Evolutionary conservation across 2,329 filamentous ascomycete species (phyloP), one percentile per base, ranked within the genome.

Genomic region (Alternaria triticina): DNA sequence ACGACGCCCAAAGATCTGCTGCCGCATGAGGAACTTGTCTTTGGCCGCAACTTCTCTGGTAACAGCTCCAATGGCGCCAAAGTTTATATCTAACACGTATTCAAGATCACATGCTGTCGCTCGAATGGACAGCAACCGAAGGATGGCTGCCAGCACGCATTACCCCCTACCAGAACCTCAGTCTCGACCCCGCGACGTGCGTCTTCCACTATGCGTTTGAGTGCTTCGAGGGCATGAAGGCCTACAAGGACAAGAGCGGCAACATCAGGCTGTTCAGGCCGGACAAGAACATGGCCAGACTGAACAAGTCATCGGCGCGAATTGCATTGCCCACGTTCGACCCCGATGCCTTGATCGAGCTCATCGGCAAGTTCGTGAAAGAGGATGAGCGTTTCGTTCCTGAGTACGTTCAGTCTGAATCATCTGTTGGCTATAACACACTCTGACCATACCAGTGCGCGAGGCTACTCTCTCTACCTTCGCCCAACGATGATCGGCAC

Each of bases 181-280:
- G 92, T 49, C 91, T 99, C 74, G 96, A 98, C 81, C 96, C 96
- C 25, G 93, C 96, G 46, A 96, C 93, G 33, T 98, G 94, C 83
- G 96, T 98, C 67, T 95, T 99, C 83, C 96, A 99, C 87, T 99
- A 99, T 82, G 96, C 93, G 52, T 98, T 98, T 78, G 93, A 96
- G 82, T 96, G 92, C 81, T 99, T 99, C 82, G 96, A 99, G 85
- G 96, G 96, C 72, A 97, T 98, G 94, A 99, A 99, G 86, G 96
- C 96, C 64, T 99, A 99, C 87, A 96, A 95, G 82, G 93, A 97
- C 83, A 88, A 87, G 74, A 79, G 88, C 46, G 93, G 93, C 72
- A 84, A 89, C 63, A 88, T 97, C 71, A 90, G 95, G 59, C 86
- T 99, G 58, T 99, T 99, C 87, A 89, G 96, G 33, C 96, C 96